These are phyloP conservation scores for Smittium culicis DNA, from an alignment of 371 early-diverging fungal genomes.

Conservation along the genomic window DNA sequence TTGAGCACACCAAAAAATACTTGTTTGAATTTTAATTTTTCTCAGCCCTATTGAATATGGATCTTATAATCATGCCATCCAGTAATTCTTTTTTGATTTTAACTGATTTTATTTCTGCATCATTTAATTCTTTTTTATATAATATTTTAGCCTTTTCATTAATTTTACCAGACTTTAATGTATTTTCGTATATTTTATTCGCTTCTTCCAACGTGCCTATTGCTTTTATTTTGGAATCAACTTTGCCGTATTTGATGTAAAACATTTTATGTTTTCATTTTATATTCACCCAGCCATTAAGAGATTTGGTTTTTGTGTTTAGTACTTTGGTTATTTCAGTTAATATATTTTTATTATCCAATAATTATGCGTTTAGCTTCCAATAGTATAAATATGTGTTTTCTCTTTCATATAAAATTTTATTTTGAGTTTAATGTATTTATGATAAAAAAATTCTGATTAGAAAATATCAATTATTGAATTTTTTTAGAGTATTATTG, in stretches of 20 bases:
- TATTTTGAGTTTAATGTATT: slow-evolving; percentile 1
- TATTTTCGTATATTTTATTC: not conserved
- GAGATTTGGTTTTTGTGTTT: not conserved
- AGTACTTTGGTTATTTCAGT: not conserved
- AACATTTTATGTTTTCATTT: not conserved
- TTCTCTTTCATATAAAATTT: not conserved
- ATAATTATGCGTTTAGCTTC: not conserved
- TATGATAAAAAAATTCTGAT: not conserved
- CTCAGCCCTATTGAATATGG: not conserved
- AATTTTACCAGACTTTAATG: not conserved
- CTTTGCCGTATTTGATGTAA: not conserved
- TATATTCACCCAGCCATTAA: not conserved
- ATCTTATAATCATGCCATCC: not conserved
- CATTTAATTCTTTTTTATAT: not conserved
- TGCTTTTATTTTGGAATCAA: not conserved
- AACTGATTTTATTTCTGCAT: not conserved
- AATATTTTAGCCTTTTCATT: not conserved
- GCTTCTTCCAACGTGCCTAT: not conserved
- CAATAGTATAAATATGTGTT: not conserved
- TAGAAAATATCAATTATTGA: not conserved
- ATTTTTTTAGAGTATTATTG: not conserved
- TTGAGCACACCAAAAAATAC: not conserved
- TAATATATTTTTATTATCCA: not conserved
- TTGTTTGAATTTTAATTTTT: slow-evolving; percentile 1
- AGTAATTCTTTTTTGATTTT: not conserved